Conservation (phyloP, 495 filamentous ascomycete genomes). For the Copromyces sp. region DNA sequence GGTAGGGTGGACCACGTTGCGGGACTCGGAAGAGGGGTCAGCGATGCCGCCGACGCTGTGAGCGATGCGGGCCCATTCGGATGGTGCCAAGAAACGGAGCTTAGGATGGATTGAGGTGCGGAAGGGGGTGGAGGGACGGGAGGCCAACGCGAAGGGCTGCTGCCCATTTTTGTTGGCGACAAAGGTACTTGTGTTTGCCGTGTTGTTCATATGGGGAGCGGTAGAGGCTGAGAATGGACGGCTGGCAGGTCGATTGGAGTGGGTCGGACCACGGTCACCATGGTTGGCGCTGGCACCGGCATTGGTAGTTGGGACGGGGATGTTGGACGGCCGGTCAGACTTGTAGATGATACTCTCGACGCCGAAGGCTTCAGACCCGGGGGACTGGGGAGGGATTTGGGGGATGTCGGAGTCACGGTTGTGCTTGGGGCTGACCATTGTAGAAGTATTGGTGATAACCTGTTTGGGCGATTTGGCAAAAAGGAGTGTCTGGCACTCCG, state of each 20-base stretch:
- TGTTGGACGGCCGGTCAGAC: conserved; percentile 16
- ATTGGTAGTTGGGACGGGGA: conserved; percentile 12
- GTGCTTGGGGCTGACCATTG: neutral
- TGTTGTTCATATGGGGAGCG: neutral
- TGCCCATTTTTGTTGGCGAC: neutral
- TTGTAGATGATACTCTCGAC: conserved; percentile 15
- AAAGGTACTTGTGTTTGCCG: neutral
- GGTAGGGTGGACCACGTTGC: conserved; percentile 30
- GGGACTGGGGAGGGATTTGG: conserved; percentile 9
- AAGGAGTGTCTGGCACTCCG: neutral
- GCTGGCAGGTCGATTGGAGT: neutral
- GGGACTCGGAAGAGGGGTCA: conserved; percentile 27
- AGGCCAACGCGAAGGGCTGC: neutral
- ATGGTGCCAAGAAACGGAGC: conserved; percentile 26
- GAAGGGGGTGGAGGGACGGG: neutral
- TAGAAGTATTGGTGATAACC: neutral
- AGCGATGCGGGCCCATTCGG: conserved; percentile 36
- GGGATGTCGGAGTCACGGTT: conserved; percentile 7
- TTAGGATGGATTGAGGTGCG: neutral
- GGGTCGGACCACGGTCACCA: neutral
- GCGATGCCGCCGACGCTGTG: conserved; percentile 35
- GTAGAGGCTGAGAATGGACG: neutral
- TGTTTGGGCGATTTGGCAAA: neutral
- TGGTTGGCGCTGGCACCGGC: neutral
- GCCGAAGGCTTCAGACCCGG: conserved; percentile 9